These are phyloP conservation scores for Mrakiaceae sp. DNA, from an alignment of 1,284 basidiomycete genomes.

Conservation along the genomic window DNA sequence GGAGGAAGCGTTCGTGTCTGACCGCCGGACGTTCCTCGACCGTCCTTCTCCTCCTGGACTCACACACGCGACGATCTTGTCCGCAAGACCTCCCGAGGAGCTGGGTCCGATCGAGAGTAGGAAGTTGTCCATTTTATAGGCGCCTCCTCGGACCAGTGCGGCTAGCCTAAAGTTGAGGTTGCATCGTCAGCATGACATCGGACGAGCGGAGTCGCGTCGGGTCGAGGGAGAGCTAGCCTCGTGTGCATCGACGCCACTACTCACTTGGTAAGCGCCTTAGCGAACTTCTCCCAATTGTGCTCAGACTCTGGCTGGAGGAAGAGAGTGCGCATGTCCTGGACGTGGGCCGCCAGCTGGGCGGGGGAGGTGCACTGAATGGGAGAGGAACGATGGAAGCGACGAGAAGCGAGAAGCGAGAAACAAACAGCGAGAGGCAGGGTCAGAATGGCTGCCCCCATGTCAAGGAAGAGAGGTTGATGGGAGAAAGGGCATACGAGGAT, in stretches of 20 bases:
- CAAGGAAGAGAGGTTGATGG: neutral
- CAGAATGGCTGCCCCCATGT: neutral
- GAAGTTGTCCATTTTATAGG: slow-evolving; percentile 32
- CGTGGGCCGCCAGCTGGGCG: slow-evolving; percentile 29
- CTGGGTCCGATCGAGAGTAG: slow-evolving; percentile 28
- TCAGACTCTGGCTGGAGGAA: slow-evolving; percentile 34
- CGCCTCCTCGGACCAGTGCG: slow-evolving; percentile 33
- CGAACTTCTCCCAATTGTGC: slow-evolving; percentile 37
- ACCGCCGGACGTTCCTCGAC: neutral
- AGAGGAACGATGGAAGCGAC: neutral
- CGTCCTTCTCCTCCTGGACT: slow-evolving; percentile 18
- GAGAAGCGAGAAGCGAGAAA: neutral
- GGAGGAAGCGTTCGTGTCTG: neutral
- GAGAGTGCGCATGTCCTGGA: slow-evolving; percentile 26
- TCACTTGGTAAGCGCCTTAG: slow-evolving; percentile 25
- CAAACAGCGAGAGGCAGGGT: neutral
- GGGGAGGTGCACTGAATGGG: slow-evolving; percentile 30
- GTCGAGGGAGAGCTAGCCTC: neutral
- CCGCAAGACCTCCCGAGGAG: slow-evolving; percentile 24
- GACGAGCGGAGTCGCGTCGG: neutral
- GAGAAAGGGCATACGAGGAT: slow-evolving; percentile 13
- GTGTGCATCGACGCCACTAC: neutral
- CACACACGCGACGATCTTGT: slow-evolving; percentile 33
- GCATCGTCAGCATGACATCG: no score
- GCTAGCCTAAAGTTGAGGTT: slow-evolving; percentile 26